phyloP scores from a whole-genome alignment of 2,329 filamentous ascomycete genomes.

The Aphanocladium album region DNA sequence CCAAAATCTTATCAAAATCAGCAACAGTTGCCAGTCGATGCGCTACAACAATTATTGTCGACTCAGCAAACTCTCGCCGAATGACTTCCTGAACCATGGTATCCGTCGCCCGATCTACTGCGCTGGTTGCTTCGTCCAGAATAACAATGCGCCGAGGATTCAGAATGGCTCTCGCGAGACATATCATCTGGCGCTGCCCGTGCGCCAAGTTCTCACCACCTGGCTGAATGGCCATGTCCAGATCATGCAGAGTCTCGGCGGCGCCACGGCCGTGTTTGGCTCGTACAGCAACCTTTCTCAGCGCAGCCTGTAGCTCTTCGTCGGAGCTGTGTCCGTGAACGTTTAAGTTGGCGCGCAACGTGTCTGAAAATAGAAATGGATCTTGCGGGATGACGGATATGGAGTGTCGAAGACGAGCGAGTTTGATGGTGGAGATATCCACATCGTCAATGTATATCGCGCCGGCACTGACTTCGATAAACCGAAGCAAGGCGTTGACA shows the following conservation, averaged over 20 bases:
- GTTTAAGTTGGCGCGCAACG: constrained; percentile 7
- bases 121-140: constrained; percentile 16
- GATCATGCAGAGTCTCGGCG: background rate
- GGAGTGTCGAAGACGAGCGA: background rate
- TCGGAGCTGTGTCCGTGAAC: background rate
- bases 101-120: constrained; percentile 12
- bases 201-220: constrained; percentile 11
- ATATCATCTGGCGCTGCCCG: constrained; percentile 14
- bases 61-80: constrained; percentile 3
- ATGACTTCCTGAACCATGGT: constrained; percentile 10
- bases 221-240: background rate
- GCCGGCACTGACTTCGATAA: constrained; percentile 2
- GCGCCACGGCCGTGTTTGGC: background rate
- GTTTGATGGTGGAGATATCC: constrained; percentile 2
- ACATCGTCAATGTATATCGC: constrained; percentile 8
- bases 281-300: background rate
- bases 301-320: background rate
- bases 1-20: constrained; percentile 13
- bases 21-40: constrained; percentile 12
- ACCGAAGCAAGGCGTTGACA: constrained; percentile 4
- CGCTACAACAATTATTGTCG: constrained; percentile 13
- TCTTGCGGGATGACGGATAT: constrained; percentile 14
- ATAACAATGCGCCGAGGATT: constrained; percentile 8
- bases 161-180: constrained; percentile 12
- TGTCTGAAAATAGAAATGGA: constrained; percentile 14